Evolutionary conservation across 2,329 filamentous ascomycete genomes (phyloP), one percentile per base, ranked within the genome.

Genomic region (Ceratocystis colombiana): DNA sequence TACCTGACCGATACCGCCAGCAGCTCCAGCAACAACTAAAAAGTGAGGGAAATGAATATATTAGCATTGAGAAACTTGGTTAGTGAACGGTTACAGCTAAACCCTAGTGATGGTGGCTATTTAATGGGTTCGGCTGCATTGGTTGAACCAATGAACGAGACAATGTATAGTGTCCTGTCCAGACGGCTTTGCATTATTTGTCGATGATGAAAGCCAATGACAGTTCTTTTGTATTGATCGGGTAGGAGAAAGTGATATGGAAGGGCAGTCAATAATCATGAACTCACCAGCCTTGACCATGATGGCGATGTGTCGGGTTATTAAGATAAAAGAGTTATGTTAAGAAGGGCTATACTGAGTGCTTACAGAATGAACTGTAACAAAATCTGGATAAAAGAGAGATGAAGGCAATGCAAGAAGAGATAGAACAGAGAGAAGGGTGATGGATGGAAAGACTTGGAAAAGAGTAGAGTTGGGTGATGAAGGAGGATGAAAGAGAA

Each of bases 1-100:
- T 76, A 95, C 92, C 87, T 96, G 93, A 78, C 93, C 94, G 86
- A 99, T 99, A 81, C 94, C 94, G 80, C 94, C 94, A 77, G 93
- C 87, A 76, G 93, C 94, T 79, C 94, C 94, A 79, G 94, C 91
- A 81, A 99, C 93, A 75, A 86, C 83, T 87, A 68, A 57, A 66
- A 66, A 65, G 6, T 63, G n/a, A 55, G 64, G 57, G 65, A 10
- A 65, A 71, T 41, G 70, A 67, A 64, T 62, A 67, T 33, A 41
- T 65, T 70, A 62, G 62, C 33, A 66, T 65, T 53, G 61, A 45
- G 50, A 66, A 44, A 45, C 44, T 61, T 62, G 22, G 22, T 61
- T 20, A 50, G 41, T 48, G 61, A 44, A 28, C 6, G 63, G 5
- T 8, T 12, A 28, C 22, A 28, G 12, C 20, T 20, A 53, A 4